A percentile compares a stretch with the other conserved stretches of the same genome.
Conservation (phyloP, 2,329 filamentous ascomycete genomes). For the Aspergillus sp. region DNA sequence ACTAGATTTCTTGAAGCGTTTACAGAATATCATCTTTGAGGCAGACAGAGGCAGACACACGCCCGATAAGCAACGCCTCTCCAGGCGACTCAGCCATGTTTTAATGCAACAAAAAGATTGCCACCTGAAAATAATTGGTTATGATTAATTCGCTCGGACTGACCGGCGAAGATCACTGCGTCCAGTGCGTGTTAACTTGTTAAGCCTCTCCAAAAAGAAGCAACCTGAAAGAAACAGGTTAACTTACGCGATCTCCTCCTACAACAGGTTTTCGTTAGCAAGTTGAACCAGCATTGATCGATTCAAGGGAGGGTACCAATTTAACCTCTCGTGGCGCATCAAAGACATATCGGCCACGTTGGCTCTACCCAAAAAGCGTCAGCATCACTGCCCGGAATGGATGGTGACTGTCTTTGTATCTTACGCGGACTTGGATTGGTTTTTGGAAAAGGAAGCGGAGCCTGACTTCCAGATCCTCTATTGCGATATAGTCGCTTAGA, state of each 20-base stretch:
- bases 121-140: not conserved
- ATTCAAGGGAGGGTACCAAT: not conserved
- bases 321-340: conserved; percentile 12
- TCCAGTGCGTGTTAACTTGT: not conserved
- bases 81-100: too few species aligned
- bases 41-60: not conserved
- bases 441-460: conserved; percentile 7
- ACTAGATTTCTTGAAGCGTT: too few species aligned
- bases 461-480: conserved; percentile 7
- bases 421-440: conserved; percentile 10
- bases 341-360: conserved; percentile 13
- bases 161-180: not conserved
- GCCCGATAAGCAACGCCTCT: not conserved
- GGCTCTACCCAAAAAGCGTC: conserved; percentile 5
- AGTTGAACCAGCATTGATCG: not conserved
- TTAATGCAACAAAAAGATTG: too few species aligned
- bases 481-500: conserved; percentile 11
- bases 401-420: not conserved
- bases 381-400: not conserved
- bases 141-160: not conserved
- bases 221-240: not conserved
- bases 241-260: conserved; percentile 14
- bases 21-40: not conserved
- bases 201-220: not conserved
- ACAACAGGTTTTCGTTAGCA: not conserved